Evolutionary conservation across 441 rosid genomes (phyloP).

Genomic region (Mallotus repandus): DNA sequence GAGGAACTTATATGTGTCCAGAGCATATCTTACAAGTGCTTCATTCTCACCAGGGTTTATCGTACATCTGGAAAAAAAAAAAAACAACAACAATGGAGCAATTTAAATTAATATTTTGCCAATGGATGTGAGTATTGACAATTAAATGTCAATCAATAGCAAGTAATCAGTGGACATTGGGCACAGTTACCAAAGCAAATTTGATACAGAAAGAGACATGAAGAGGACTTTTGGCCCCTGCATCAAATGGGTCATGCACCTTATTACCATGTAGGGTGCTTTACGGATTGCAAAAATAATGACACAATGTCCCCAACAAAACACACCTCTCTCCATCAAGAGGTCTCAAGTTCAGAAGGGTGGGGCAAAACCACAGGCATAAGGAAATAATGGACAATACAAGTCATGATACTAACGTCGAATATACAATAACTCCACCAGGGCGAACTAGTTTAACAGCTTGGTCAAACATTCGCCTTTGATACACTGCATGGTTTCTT

Average conservation of each 20-base stretch:
- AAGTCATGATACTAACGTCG: constrained; percentile 62
- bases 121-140: not conserved
- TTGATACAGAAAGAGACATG: not conserved
- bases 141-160: not conserved
- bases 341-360: not conserved
- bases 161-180: not conserved
- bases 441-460: constrained; percentile 93
- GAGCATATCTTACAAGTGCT: constrained; percentile 86
- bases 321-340: not conserved
- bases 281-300: not conserved
- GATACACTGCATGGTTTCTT: constrained; percentile 80
- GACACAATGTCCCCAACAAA: not conserved
- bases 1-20: constrained; percentile 76
- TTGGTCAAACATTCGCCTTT: constrained; percentile 90
- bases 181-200: not conserved
- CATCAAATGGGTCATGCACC: not conserved
- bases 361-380: not conserved
- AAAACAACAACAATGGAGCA: not conserved
- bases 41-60: constrained; percentile 96
- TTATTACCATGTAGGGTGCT: not conserved
- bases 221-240: not conserved
- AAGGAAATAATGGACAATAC: constrained; percentile 11
- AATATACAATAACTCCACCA: constrained; percentile 92
- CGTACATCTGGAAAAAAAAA: constrained; percentile 65
- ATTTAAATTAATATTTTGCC: not conserved